Conservation (phyloP, 768 basidiomycete genomes). For the Epithele typhae region DNA sequence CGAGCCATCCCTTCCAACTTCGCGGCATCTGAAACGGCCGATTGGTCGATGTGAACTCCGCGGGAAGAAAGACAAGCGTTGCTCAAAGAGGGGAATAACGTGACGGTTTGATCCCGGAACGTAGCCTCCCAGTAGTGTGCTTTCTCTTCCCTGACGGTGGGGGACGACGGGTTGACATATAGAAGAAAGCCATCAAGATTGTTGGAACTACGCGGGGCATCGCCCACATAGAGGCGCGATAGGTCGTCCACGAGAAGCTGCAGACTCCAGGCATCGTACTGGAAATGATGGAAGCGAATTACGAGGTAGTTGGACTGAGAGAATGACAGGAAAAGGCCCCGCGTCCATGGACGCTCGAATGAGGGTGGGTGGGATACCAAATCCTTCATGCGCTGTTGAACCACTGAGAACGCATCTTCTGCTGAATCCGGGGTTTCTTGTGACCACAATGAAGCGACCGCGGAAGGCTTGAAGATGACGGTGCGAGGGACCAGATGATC, state of each 20-base stretch:
- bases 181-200: constrained; percentile 12
- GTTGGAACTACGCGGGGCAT: constrained; percentile 10
- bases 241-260: constrained; percentile 38
- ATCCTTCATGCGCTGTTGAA: constrained; percentile 20
- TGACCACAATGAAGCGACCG: background rate
- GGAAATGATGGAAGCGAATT: constrained; percentile 43
- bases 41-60: constrained; percentile 26
- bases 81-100: constrained; percentile 22
- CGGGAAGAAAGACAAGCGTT: constrained; percentile 3
- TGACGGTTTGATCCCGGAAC: constrained; percentile 25
- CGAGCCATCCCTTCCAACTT: constrained; percentile 44
- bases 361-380: constrained; percentile 22
- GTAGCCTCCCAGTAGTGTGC: constrained; percentile 32
- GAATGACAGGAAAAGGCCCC: constrained; percentile 19
- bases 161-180: background rate
- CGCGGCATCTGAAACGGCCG: constrained; percentile 39
- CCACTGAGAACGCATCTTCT: constrained; percentile 4
- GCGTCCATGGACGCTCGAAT: constrained; percentile 17
- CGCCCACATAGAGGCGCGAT: constrained; percentile 29
- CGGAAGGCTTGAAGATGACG: constrained; percentile 23
- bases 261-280: constrained; percentile 47
- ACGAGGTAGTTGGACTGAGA: constrained; percentile 19
- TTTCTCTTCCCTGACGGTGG: constrained; percentile 11
- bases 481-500: constrained; percentile 18
- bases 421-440: constrained; percentile 1